Percentiles rank a stretch among this genome's conserved stretches.
Conservation (phyloP, 2,329 filamentous ascomycete genomes). For the Penicillium fuscoglaucum region DNA sequence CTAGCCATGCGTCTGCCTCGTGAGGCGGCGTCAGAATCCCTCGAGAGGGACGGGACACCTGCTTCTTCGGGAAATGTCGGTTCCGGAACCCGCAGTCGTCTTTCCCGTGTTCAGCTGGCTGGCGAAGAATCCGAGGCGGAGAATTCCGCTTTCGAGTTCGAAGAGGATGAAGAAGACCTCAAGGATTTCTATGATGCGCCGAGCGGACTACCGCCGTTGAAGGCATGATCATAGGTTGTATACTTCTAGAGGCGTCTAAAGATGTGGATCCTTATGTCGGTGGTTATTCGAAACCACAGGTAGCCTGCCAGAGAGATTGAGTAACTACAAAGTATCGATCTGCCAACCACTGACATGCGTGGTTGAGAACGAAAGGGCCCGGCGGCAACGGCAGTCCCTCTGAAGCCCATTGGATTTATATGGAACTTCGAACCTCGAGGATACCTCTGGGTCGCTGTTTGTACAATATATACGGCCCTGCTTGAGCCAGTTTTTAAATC, state of each 20-base stretch:
- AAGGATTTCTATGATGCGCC: constrained; percentile 45
- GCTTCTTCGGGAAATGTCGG: constrained; percentile 11
- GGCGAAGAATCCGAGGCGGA: constrained; percentile 33
- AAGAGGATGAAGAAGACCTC: constrained; percentile 36
- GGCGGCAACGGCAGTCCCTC: background rate
- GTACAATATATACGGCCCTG: background rate
- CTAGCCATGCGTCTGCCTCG: constrained; percentile 57
- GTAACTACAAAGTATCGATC: background rate
- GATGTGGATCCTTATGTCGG: background rate
- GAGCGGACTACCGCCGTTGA: constrained; percentile 37
- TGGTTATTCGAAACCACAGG: too few relatives aligned
- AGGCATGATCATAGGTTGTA: constrained; percentile 11
- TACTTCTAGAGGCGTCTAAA: background rate
- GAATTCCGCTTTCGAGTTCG: constrained; percentile 19
- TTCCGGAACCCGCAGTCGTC: constrained; percentile 23
- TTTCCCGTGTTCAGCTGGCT: constrained; percentile 24
- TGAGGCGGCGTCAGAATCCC: constrained; percentile 36
- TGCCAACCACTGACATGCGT: background rate
- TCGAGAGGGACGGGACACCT: constrained; percentile 31
- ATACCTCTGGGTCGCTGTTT: background rate
- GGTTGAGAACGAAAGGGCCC: background rate
- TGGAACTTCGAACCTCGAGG: background rate
- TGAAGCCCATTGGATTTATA: background rate
- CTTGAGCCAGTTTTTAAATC: background rate
- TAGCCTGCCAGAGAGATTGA: background rate